A percentile compares a stretch with the other conserved stretches of the same genome.
These are phyloP conservation scores for Medicago ruthenica DNA, from an alignment of 306 rosid genomes.

Conservation along the genomic window DNA sequence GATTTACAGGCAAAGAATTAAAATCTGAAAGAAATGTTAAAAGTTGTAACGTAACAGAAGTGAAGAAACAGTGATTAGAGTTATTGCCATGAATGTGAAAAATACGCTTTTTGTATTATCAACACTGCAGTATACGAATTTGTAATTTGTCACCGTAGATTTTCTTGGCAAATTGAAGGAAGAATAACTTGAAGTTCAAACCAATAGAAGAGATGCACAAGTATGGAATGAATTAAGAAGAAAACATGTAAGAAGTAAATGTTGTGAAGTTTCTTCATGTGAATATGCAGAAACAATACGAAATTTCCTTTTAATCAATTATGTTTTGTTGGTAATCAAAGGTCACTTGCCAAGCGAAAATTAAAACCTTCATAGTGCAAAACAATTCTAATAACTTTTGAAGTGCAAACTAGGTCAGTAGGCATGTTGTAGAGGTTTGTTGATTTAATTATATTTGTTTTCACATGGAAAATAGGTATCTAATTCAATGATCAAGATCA, in stretches of 20 bases:
- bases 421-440: background rate
- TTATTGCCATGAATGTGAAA: slow-evolving; percentile 1
- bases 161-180: background rate
- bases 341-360: background rate
- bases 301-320: background rate
- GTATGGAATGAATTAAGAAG: background rate
- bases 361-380: background rate
- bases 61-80: slow-evolving; percentile 5
- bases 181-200: background rate
- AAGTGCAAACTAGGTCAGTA: background rate
- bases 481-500: background rate
- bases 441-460: background rate
- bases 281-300: background rate
- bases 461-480: background rate
- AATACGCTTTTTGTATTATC: background rate
- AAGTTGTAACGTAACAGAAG: slow-evolving; percentile 4
- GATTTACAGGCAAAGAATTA: slow-evolving; percentile 44
- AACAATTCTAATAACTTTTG: background rate
- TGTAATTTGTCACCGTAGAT: background rate
- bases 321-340: background rate
- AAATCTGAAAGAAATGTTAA: slow-evolving; percentile 30
- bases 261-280: background rate
- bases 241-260: background rate
- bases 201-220: background rate
- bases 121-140: background rate